Evolutionary conservation across 495 filamentous ascomycete species (phyloP), one percentile per base, ranked within the genome.

Genomic region (Aspergillus olivimuriae): DNA sequence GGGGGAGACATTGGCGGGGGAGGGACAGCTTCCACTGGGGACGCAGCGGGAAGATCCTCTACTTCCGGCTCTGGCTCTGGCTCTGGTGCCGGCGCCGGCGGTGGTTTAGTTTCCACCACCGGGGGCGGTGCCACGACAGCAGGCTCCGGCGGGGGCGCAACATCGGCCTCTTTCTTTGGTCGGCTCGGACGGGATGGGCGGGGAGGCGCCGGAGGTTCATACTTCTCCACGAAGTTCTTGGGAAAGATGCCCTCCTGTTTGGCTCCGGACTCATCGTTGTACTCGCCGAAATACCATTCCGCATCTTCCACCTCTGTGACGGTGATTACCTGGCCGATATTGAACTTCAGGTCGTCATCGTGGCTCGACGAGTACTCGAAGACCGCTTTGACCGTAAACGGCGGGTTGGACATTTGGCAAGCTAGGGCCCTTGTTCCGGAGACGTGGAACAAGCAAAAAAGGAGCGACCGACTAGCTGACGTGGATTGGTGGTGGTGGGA

Each of bases 281-380:
- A 97, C 65, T 94, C 86, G 38, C 92, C 92, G 45, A 75, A 79
- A 61, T 95, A 98, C 92, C 92, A 98, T 53, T 97, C 92, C 34
- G 73, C 82, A 60, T 94, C 94, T 56, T 97, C 92, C 63, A 83
- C 80, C 18, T 84, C 89, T 16, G 86, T 95, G 36, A 98, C 92
- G 31, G 85, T 94, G 57, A 98, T 87, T 53, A 96, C 78, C 65
- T 96, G 89, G 45, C 89, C 87, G 55, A 77, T 72, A 24, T 75
- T 59, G 61, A 98, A 98, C 54, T 76, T 81, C 41, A 98, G 85
- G 69, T 98, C 92, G 65, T 97, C 92, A 51, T 94, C 88, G 63
- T 98, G 89, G 48, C 69, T 72, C 47, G 94, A 97, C 55, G 70
- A 68, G 66, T 97, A 98, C 59, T 97, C 89, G 70, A 84, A 97